Percentiles rank a stretch among this genome's conserved stretches.
Evolutionary conservation across 108 stramenopile genomes (phyloP).

Genomic region (Stephanodiscus minutulus): DNA sequence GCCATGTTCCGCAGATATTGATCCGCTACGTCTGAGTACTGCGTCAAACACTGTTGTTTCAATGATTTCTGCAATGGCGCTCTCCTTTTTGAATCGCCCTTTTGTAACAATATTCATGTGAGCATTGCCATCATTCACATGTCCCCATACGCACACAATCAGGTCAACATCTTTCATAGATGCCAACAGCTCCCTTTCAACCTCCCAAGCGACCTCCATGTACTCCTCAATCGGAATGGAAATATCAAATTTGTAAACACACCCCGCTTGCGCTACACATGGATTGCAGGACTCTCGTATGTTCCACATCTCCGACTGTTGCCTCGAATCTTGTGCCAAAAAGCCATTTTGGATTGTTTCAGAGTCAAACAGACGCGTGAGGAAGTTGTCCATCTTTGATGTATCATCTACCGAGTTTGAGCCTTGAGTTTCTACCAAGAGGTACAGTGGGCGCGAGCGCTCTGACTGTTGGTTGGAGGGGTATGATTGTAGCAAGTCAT

Average conservation of each 20-base stretch:
- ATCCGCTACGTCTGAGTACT: slow-evolving; percentile 80
- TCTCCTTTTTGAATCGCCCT: slow-evolving; percentile 52
- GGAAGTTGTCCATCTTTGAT: slow-evolving; percentile 85
- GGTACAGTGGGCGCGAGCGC: slow-evolving; percentile 44
- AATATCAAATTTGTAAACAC: slow-evolving; percentile 94
- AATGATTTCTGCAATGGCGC: slow-evolving; percentile 42
- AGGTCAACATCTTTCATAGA: slow-evolving; percentile 24
- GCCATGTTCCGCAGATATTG: slow-evolving; percentile 98
- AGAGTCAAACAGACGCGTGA: slow-evolving; percentile 62
- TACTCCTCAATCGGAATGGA: slow-evolving; percentile 80
- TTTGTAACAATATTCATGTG: slow-evolving; percentile 89
- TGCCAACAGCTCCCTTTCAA: slow-evolving; percentile 41
- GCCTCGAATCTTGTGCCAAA: slow-evolving; percentile 79
- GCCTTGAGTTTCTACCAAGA: slow-evolving; percentile 93
- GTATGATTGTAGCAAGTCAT: slow-evolving; percentile 2
- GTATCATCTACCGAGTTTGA: slow-evolving; percentile 76
- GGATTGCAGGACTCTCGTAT: slow-evolving; percentile 81
- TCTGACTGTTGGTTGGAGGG: slow-evolving; percentile 6
- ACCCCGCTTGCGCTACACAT: slow-evolving; percentile 58
- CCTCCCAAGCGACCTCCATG: slow-evolving; percentile 64
- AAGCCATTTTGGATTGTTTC: slow-evolving; percentile 74
- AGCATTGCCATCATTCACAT: slow-evolving; percentile 94
- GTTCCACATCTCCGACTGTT: slow-evolving; percentile 73
- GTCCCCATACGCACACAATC: slow-evolving; percentile 73
- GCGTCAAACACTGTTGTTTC: slow-evolving; percentile 79